Evolutionary conservation across 2,329 filamentous ascomycete species (phyloP), one percentile per base, ranked within the genome.

Genomic region (Fusarium clavum): DNA sequence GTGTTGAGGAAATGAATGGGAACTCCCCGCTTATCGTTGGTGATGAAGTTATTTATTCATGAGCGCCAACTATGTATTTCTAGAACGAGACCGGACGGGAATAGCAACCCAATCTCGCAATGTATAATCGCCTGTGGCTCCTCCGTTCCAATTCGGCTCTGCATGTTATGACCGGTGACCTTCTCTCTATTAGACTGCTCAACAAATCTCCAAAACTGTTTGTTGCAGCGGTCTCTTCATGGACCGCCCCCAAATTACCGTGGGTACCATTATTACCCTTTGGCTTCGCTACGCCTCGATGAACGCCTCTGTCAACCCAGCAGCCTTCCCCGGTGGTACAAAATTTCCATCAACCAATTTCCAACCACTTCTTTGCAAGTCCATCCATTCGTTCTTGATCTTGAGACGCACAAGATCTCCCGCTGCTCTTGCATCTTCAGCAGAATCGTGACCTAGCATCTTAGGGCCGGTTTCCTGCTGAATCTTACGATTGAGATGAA

Each of bases 341-440:
- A 87, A 77, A 51, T 81, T 75, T 3, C 84, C 88, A 43, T 86
- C 81, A 18, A 84, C 80, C 24, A 92, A 76, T 38, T 71, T 83
- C 92, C 93, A 97, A 0, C 94, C 94, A 24, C 86, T 81, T 43
- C 81, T 80, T 78, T 88, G 86, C 84, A 96, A 83, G 32, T 81
- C 79, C 67, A 85, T 87, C 93, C 94, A 97, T 67, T 89, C 86
- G 57, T 91, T 85, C 55, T 84, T 86, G 8, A 97, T 85, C 78
- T 90, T 92, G 52, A 89, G 85, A 48, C 92, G 84, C 0, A 97
- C 92, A 54, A 99, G 80, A 64, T 98, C 94, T 1, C 95, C 96
- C 0, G 97, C 95, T 0, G 94, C 93, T 48, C 91, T 87, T 1
- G 96, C 94, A 77, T 99, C 96, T 79, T 99, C 96, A 27, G 91